phyloP scores from a whole-genome alignment of 352 stramenopile species.

The Pythium coloratum region DNA sequence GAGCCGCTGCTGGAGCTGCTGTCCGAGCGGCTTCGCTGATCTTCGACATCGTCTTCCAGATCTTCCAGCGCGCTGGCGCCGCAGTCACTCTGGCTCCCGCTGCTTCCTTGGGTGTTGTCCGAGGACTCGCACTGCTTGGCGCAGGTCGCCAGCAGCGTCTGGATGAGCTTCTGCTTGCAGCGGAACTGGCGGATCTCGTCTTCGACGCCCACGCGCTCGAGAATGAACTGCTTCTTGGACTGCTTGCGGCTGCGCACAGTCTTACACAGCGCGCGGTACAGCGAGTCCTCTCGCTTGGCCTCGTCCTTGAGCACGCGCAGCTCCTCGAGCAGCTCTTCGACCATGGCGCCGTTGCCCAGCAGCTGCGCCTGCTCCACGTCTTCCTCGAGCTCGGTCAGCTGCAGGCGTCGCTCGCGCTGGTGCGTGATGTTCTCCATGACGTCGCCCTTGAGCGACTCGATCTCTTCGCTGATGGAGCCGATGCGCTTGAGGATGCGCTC shows the following conservation, averaged over 20 bases:
- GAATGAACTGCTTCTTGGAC: constrained; percentile 35
- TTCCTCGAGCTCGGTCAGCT: constrained; percentile 52
- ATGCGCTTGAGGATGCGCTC: constrained; percentile 48
- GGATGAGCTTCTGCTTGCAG: constrained; percentile 62
- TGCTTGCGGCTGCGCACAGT: constrained; percentile 40
- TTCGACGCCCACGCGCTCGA: constrained; percentile 39
- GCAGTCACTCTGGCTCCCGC: constrained; percentile 28
- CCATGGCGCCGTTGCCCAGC: constrained; percentile 49
- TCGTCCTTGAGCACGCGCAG: constrained; percentile 50
- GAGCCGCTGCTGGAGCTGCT: constrained; percentile 17
- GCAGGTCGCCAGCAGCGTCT: constrained; percentile 51
- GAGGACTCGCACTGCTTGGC: constrained; percentile 30
- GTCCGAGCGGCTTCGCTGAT: background rate
- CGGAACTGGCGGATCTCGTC: constrained; percentile 47
- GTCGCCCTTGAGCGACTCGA: constrained; percentile 49
- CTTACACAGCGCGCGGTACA: constrained; percentile 50
- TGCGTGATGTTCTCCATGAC: constrained; percentile 53
- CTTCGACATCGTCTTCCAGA: constrained; percentile 1
- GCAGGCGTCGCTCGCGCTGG: constrained; percentile 44
- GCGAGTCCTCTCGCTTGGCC: constrained; percentile 40
- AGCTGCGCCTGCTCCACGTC: constrained; percentile 55
- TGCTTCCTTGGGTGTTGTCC: constrained; percentile 37
- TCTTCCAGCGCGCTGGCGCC: constrained; percentile 22
- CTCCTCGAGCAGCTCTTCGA: constrained; percentile 50
- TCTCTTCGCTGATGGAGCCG: constrained; percentile 45